A percentile compares a stretch with the other conserved stretches of the same genome.
These are phyloP conservation scores for Penicillium fimorum DNA, from an alignment of 495 filamentous ascomycete genomes.

Conservation along the genomic window DNA sequence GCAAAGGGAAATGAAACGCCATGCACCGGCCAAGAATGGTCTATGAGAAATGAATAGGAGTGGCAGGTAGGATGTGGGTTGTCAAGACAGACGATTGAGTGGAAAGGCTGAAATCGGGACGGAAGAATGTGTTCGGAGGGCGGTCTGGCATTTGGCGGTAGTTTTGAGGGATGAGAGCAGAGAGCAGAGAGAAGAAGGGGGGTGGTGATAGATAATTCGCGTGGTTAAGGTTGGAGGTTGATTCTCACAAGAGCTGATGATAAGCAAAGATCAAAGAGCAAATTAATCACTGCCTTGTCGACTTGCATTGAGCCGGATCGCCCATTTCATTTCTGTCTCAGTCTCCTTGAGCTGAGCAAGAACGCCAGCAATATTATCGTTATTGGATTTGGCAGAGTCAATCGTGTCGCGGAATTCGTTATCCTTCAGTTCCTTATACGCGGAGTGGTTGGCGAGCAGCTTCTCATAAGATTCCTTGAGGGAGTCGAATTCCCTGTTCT, in stretches of 20 bases:
- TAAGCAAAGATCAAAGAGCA: background rate
- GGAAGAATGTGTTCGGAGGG: background rate
- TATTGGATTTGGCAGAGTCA: conserved; percentile 50
- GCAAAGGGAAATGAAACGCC: conserved; percentile 17
- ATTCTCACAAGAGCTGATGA: conserved; percentile 1
- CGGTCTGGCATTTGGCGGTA: background rate
- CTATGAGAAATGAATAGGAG: conserved; percentile 3
- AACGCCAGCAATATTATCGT: conserved; percentile 52
- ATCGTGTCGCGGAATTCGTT: conserved; percentile 56
- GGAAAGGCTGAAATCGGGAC: too few species aligned
- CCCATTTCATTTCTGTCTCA: conserved; percentile 67
- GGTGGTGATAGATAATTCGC: background rate
- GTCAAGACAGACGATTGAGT: background rate
- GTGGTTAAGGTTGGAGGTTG: background rate
- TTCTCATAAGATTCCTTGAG: conserved; percentile 59
- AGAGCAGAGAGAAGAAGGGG: background rate
- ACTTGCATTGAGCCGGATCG: conserved; percentile 60
- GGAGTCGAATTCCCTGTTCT: conserved; percentile 62
- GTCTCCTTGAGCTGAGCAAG: conserved; percentile 61
- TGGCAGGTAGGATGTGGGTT: background rate
- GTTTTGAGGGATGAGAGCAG: background rate
- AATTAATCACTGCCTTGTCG: conserved; percentile 27
- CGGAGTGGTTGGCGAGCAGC: conserved; percentile 54
- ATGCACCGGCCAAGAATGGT: conserved; percentile 14
- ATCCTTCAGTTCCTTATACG: conserved; percentile 65